Conservation (phyloP, 371 early-diverging fungal genomes). For the Mucor lusitanicus region DNA sequence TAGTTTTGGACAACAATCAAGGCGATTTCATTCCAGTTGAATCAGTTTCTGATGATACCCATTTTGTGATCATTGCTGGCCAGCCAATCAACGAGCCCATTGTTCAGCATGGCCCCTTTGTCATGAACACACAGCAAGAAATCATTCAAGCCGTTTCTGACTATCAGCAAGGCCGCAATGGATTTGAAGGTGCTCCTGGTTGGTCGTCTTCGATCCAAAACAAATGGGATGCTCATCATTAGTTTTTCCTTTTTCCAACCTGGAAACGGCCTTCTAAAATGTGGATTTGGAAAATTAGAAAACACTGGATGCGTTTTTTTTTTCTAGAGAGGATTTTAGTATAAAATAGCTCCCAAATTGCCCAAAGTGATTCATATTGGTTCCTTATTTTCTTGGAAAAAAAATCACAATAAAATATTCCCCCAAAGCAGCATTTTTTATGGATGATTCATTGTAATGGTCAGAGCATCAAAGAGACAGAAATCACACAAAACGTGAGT, state of each 20-base stretch:
- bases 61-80: conserved; percentile 67
- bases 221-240: neutral
- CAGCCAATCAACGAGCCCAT: conserved; percentile 58
- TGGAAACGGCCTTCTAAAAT: neutral
- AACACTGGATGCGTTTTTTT: neutral
- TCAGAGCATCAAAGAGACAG: neutral
- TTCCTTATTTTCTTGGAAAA: neutral
- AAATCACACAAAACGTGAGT: neutral
- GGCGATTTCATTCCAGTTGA: conserved; percentile 41
- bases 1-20: conserved; percentile 50
- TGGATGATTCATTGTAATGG: neutral
- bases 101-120: conserved; percentile 63
- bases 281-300: neutral
- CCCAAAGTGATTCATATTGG: neutral
- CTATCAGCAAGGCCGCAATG: conserved; percentile 47
- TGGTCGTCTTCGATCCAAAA: conserved; percentile 27
- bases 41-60: conserved; percentile 50
- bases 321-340: neutral
- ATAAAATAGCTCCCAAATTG: neutral
- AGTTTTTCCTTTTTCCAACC: neutral
- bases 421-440: neutral
- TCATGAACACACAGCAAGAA: conserved; percentile 58
- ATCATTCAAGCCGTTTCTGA: conserved; percentile 54
- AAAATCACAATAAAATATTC: neutral
- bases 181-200: conserved; percentile 55